Evolutionary conservation across 306 rosid species (phyloP).

Genomic region (Vigna radiata): DNA sequence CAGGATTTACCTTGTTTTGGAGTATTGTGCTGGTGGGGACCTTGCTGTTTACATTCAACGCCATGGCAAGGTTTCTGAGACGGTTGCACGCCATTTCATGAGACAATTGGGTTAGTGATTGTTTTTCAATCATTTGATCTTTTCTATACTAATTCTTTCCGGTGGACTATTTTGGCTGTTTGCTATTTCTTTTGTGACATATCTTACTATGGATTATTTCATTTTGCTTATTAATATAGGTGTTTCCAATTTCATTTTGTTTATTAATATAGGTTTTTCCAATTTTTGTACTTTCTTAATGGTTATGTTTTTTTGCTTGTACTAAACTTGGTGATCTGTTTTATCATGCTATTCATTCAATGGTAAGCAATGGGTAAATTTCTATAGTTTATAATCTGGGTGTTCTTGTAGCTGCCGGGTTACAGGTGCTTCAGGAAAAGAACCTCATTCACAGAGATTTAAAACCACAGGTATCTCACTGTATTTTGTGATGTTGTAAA

Average conservation of each 20-base stretch:
- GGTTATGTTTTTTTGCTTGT: slow-evolving; percentile 29
- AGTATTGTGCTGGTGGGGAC: slow-evolving; percentile 96
- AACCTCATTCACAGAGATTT: slow-evolving; percentile 96
- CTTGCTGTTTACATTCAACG: slow-evolving; percentile 69
- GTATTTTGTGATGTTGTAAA: slow-evolving; percentile 22
- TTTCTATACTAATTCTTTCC: not conserved
- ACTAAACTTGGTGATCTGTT: slow-evolving; percentile 11
- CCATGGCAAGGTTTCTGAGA: slow-evolving; percentile 76
- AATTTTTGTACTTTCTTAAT: slow-evolving; percentile 29
- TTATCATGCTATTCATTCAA: slow-evolving; percentile 14
- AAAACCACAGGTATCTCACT: slow-evolving; percentile 82
- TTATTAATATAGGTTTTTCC: not conserved
- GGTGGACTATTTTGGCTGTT: not conserved
- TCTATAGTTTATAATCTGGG: slow-evolving; percentile 37
- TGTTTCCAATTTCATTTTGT: not conserved
- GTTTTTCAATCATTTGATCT: slow-evolving; percentile 18
- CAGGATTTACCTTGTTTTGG: slow-evolving; percentile 89
- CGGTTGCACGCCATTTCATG: slow-evolving; percentile 86
- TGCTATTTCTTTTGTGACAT: not conserved
- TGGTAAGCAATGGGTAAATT: slow-evolving; percentile 20
- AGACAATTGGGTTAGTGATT: slow-evolving; percentile 78
- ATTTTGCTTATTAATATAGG: not conserved
- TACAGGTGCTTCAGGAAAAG: slow-evolving; percentile 88
- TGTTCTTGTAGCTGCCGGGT: slow-evolving; percentile 73
- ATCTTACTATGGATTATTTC: not conserved